Base-by-base conservation (phyloP, 140 eudicot species). In the Oenanthe javanica region DNA sequence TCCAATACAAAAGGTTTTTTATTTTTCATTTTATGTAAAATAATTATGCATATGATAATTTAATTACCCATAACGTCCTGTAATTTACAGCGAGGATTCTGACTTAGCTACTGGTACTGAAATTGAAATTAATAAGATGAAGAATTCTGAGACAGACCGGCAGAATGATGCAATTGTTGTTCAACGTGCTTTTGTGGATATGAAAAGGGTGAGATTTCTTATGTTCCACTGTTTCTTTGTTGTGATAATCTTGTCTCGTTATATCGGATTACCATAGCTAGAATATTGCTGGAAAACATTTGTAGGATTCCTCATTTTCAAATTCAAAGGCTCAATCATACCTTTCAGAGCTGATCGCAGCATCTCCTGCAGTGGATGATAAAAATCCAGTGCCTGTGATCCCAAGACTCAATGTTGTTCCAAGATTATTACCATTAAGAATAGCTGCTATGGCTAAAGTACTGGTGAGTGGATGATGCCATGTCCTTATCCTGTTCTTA, bases 81-180 rank as follows among this genome's bases (percentile, higher is more conserved):
- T 45, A 73, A 77, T 84, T 18, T 80, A 27, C 84, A 96, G 99
- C 85, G 92, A 82, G 77, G 94, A 88, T 82, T 81, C 91, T 73
- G 78, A 81, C 18, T 79, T 38, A 51, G 79, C 71, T 67, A 82
- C 82, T 80, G 90, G 81, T 77, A 79, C 76, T 52, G 98, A 88
- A 79, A 49, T 78, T 12, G 88, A 86, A 78, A 79, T 51, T 48
- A 80, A 71, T 77, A 67, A 49, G 80, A 80, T 77, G 78, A 86
- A 82, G 81, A 80, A 85, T 46, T 90, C 84, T 52, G 99, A 96
- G 71, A 84, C 90, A 19, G 89, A 88, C 81, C 96, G 99, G 45
- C 96, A 93, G 84, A 91, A 86, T 85, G 99, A 91, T 87, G 99
- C 99, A 51, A 84, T 93, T 88, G 80, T 95, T 66, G 99, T 96